Evolutionary conservation across 1,139 yeast genomes (phyloP).

Genomic region (Taphrina sp.): DNA sequence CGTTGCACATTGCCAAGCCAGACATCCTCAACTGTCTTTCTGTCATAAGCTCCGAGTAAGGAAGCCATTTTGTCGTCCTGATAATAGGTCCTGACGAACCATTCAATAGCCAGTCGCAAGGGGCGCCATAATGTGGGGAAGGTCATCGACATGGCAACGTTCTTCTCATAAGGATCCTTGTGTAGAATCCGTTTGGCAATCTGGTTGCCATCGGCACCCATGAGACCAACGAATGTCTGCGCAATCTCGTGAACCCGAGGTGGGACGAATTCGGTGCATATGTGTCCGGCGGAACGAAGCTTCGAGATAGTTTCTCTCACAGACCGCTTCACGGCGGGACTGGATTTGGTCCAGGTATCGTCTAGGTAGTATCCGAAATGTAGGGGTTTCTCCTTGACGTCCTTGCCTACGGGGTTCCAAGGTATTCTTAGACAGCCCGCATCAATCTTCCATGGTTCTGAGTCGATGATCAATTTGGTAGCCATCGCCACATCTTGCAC

Average conservation of each 20-base stretch:
- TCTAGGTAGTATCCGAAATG: constrained; percentile 52
- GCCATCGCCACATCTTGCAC: constrained; percentile 65
- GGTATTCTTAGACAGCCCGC: constrained; percentile 51
- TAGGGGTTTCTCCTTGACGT: not conserved
- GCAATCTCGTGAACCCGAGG: constrained; percentile 49
- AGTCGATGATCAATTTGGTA: constrained; percentile 54
- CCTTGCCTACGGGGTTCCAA: constrained; percentile 44
- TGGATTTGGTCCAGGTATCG: constrained; percentile 62
- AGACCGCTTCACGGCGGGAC: constrained; percentile 59
- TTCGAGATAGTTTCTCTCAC: constrained; percentile 48
- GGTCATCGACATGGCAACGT: constrained; percentile 47
- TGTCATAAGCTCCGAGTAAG: constrained; percentile 47
- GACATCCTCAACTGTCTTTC: constrained; percentile 45
- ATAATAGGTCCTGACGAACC: constrained; percentile 43
- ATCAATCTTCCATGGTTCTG: constrained; percentile 58
- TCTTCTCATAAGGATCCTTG: constrained; percentile 52
- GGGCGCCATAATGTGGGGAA: constrained; percentile 44
- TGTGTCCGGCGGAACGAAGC: constrained; percentile 49
- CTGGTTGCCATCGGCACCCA: constrained; percentile 50
- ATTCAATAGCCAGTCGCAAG: constrained; percentile 44
- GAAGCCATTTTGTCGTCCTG: constrained; percentile 48
- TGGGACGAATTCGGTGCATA: constrained; percentile 49
- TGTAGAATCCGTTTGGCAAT: constrained; percentile 63
- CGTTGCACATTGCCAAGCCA: constrained; percentile 47
- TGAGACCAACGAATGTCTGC: constrained; percentile 52